phyloP scores from a whole-genome alignment of 345 rosid species.

The Dimocarpus longan region DNA sequence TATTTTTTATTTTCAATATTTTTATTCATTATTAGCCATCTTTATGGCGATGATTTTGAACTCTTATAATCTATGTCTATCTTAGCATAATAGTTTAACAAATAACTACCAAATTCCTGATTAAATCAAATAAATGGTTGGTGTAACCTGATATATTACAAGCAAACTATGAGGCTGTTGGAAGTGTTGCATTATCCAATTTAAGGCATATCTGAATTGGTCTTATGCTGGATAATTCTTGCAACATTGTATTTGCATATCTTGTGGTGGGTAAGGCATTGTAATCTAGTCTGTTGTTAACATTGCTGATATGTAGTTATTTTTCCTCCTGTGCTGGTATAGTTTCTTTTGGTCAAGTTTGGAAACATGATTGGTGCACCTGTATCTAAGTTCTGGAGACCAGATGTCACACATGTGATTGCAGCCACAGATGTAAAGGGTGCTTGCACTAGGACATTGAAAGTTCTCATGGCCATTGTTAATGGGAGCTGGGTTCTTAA shows the following conservation, averaged over 20 bases:
- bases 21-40: not conserved
- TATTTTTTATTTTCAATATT: not conserved
- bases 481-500: slow-evolving; percentile 82
- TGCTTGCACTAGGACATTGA: slow-evolving; percentile 78
- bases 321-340: slow-evolving; percentile 19
- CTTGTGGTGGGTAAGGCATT: not conserved
- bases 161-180: not conserved
- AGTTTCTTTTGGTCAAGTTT: slow-evolving; percentile 63
- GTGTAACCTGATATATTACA: not conserved
- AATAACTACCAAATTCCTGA: not conserved
- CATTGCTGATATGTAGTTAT: slow-evolving; percentile 4
- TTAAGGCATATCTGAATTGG: not conserved
- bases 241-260: not conserved
- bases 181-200: slow-evolving; percentile 2
- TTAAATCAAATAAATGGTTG: not conserved
- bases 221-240: not conserved
- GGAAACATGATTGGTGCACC: slow-evolving; percentile 54
- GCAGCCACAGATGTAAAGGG: slow-evolving; percentile 69
- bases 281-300: not conserved
- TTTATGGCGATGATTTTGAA: not conserved
- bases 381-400: slow-evolving; percentile 71
- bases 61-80: not conserved
- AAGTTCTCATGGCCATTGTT: slow-evolving; percentile 86
- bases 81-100: not conserved
- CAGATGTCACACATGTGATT: slow-evolving; percentile 84